Evolutionary conservation across 2,329 filamentous ascomycete genomes (phyloP).

Genomic region (Penicillium sp.): DNA sequence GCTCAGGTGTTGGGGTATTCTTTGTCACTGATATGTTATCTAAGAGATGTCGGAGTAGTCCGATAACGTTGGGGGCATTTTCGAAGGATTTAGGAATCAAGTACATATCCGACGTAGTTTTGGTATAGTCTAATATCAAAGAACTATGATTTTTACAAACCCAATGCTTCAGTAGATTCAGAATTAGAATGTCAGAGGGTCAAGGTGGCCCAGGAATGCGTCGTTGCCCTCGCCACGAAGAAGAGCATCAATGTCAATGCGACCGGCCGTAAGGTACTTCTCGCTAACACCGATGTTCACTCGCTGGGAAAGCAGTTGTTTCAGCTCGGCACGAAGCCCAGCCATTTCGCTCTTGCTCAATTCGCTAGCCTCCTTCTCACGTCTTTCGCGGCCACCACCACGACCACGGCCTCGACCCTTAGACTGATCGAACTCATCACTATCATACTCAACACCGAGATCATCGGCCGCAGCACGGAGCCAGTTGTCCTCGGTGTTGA

Average conservation of each 20-base stretch:
- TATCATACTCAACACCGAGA: conserved; percentile 89
- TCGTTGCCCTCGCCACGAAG: conserved; percentile 63
- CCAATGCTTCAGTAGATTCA: background rate
- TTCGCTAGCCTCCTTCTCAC: conserved; percentile 66
- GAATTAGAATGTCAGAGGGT: conserved; percentile 41
- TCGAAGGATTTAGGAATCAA: background rate
- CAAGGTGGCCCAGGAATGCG: conserved; percentile 61
- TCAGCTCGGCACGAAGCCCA: conserved; percentile 68
- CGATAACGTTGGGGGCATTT: background rate
- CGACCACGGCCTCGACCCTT: conserved; percentile 67
- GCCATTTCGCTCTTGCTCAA: conserved; percentile 72
- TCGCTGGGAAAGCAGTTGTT: conserved; percentile 64
- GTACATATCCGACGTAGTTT: background rate
- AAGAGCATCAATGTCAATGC: conserved; percentile 75
- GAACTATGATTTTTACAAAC: background rate
- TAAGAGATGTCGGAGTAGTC: background rate
- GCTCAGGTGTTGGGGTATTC: background rate
- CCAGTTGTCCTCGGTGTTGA: conserved; percentile 79
- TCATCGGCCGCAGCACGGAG: conserved; percentile 82
- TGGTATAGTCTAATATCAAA: conserved; percentile 12
- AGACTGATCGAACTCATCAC: conserved; percentile 73
- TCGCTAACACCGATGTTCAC: conserved; percentile 88
- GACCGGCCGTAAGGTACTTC: conserved; percentile 76
- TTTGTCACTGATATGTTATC: conserved; percentile 6
- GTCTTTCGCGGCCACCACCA: conserved; percentile 69